These are phyloP conservation scores for Carallia brachiata DNA, from an alignment of 345 rosid genomes.

Conservation along the genomic window DNA sequence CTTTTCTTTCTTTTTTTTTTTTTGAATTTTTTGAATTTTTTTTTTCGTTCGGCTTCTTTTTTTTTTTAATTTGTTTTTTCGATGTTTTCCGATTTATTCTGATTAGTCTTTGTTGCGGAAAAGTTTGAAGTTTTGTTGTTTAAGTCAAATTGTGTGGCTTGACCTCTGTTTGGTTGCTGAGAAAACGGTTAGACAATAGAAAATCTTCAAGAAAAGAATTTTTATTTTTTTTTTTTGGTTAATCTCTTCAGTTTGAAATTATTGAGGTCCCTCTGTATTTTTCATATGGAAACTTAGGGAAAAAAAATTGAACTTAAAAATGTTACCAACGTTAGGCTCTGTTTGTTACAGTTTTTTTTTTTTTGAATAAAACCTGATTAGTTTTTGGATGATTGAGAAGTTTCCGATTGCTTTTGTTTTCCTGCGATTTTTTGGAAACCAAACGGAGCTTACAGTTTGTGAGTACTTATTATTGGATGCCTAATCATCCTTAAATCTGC, in stretches of 20 bases:
- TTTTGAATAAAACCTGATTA: not conserved
- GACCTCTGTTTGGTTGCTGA: constrained; percentile 46
- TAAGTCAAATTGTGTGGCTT: not conserved
- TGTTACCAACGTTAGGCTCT: not conserved
- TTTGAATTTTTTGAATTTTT: no score
- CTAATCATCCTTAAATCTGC: constrained; percentile 7
- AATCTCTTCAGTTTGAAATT: constrained; percentile 4
- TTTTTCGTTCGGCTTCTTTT: no score
- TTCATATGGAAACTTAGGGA: not conserved
- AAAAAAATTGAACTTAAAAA: no score
- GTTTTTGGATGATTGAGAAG: not conserved
- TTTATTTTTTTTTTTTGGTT: not conserved
- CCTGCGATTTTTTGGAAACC: constrained; percentile 31
- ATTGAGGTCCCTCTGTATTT: not conserved
- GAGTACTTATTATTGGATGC: not conserved
- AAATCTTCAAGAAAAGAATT: not conserved
- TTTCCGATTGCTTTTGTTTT: not conserved
- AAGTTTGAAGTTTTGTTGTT: constrained; percentile 14
- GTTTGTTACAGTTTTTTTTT: not conserved
- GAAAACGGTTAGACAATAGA: constrained; percentile 31
- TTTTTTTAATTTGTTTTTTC: no score
- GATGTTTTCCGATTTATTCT: not conserved
- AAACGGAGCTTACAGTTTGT: constrained; percentile 28
- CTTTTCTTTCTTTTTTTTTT: no score
- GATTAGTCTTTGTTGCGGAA: not conserved